Percentiles rank a stretch among this genome's conserved stretches.
These are phyloP conservation scores for Arctium minus DNA, from an alignment of 129 eudicot species.

Conservation along the genomic window DNA sequence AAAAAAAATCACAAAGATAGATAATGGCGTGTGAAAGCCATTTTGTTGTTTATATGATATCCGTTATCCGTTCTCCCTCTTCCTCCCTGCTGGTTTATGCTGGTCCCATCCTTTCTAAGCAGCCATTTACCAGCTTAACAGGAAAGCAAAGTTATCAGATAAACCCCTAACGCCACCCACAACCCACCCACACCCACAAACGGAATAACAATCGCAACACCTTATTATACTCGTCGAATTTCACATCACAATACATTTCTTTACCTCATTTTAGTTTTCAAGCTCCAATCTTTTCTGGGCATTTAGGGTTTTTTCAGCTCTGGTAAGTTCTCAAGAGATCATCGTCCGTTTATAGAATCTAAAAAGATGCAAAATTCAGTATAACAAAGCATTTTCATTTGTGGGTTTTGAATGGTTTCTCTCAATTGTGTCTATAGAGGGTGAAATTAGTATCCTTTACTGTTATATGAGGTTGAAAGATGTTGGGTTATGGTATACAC, in stretches of 20 bases:
- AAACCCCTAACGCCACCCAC: conserved; percentile 11
- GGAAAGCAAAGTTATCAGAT: not conserved
- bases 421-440: conserved; percentile 3
- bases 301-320: conserved; percentile 16
- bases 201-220: conserved; percentile 4
- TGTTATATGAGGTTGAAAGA: conserved; percentile 55
- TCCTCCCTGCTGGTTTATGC: not conserved
- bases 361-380: conserved; percentile 8
- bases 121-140: conserved; percentile 12
- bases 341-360: not conserved
- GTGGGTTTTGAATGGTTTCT: conserved; percentile 31
- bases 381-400: not conserved
- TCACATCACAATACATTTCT: conserved; percentile 8
- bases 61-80: conserved; percentile 18
- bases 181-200: not conserved
- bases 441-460: conserved; percentile 21
- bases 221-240: not conserved
- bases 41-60: not conserved
- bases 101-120: conserved; percentile 15
- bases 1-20: not conserved
- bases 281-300: conserved; percentile 2
- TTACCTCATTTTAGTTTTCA: not conserved
- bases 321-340: conserved; percentile 1
- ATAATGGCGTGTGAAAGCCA: not conserved
- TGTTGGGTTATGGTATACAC: conserved; percentile 64